Evolutionary conservation across 768 basidiomycete species (phyloP), one percentile per base, ranked within the genome.

Genomic region (Termitomyces sp.): DNA sequence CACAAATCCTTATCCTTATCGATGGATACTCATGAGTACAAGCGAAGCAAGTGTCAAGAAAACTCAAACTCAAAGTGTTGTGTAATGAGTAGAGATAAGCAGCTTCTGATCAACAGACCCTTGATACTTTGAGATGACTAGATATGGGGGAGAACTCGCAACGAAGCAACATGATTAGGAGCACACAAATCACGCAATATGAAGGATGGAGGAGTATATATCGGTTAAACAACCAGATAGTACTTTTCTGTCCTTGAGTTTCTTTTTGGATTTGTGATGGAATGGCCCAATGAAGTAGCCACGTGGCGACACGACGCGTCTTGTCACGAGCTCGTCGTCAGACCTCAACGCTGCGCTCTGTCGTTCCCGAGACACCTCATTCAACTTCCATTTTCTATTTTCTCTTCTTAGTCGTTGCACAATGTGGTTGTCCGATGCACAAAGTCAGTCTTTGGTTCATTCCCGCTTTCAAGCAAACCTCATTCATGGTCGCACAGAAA

Each of bases 351-450:
- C 62, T 52, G 50, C 36, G 58, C 55, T 53, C 52, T 44, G 47
- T 55, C 60, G 54, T 59, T 52, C 47, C 61, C 53, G 61, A 61
- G 53, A 48, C 54, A 50, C 40, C 16, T 30, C 28, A 48, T 58
- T 48, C 49, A 38, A 43, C 43, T 8, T 40, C 44, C 33, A 56
- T 44, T 58, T 56, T 36, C 26, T 26, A 23, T 41, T 18, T 49
- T 57, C 50, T 54, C 58, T 54, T 47, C 55, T 35, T 51, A 33
- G 32, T 38, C 46, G 35, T 46, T 0, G 55, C 48, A 74, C 66
- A 50, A 87, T 87, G 84, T 87, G 85, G 84, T 72, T 88, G 54
- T 78, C 85, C 56, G 85, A 88, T 66, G 82, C 79, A 61, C 85
- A 88, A 73, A 86, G 85, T 85, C 55, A 66, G 80, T 72, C 18